Evolutionary conservation across 805 yeast species (phyloP).

Genomic region (Huiozyma naganishii): DNA sequence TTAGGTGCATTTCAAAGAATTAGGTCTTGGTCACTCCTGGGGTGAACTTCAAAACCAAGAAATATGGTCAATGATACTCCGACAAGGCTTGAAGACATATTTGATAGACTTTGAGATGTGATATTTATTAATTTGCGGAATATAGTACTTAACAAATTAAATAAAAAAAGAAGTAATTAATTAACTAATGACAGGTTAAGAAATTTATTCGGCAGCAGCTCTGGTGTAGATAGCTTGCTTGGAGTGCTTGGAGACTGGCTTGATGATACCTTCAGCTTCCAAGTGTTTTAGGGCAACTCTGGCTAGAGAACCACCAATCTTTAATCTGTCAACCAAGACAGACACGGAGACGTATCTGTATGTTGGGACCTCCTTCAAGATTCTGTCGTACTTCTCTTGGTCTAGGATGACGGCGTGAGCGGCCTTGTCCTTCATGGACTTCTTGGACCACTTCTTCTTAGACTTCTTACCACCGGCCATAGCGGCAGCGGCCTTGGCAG

Average conservation of each 20-base stretch:
- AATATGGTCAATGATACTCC: no score
- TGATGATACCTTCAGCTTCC: constrained; percentile 90
- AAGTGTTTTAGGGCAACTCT: constrained; percentile 95
- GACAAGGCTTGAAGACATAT: no score
- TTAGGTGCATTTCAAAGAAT: no score
- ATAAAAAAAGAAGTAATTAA: no score
- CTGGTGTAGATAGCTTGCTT: constrained; percentile 92
- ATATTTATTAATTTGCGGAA: no score
- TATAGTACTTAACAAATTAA: no score
- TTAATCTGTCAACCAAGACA: constrained; percentile 96
- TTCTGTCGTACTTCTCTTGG: constrained; percentile 98
- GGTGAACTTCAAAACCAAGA: no score
- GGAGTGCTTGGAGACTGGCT: constrained; percentile 89
- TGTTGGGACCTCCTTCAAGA: constrained; percentile 97
- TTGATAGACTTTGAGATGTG: no score
- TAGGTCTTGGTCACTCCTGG: no score
- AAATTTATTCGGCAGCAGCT: constrained; percentile 58
- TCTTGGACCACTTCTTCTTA: constrained; percentile 99
- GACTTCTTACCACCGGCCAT: constrained; percentile 99
- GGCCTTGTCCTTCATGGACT: constrained; percentile 99
- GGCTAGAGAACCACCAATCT: constrained; percentile 98
- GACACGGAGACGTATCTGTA: constrained; percentile 97
- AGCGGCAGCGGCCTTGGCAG: constrained; percentile 99
- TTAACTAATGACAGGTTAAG: neutral
- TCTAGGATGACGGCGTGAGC: constrained; percentile 94